Percentiles rank a stretch among this genome's conserved stretches.
phyloP scores from a whole-genome alignment of 1,284 basidiomycete genomes.

The Tilletia setariae region DNA sequence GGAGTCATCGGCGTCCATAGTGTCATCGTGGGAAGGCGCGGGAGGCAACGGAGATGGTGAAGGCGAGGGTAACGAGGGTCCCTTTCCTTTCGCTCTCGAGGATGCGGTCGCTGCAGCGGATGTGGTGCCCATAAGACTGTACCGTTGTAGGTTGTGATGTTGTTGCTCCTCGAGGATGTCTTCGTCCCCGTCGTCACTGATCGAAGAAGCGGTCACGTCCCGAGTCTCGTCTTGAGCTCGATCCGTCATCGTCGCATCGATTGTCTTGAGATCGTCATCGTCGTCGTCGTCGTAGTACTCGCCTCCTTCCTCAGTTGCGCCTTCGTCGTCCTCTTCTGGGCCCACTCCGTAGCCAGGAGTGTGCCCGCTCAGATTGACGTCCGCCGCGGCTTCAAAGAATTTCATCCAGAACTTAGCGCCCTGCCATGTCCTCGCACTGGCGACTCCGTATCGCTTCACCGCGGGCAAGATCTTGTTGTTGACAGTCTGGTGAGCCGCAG shows the following conservation, averaged over 20 bases:
- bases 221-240: background rate
- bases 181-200: slow-evolving; percentile 19
- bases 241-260: background rate
- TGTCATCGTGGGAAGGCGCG: background rate
- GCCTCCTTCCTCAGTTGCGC: background rate
- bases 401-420: slow-evolving; percentile 95
- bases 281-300: background rate
- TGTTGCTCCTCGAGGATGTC: background rate
- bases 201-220: slow-evolving; percentile 20
- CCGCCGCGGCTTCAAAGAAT: slow-evolving; percentile 86
- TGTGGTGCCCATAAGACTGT: too few species aligned
- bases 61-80: too few species aligned
- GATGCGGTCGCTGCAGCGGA: too few species aligned
- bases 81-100: background rate
- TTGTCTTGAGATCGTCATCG: slow-evolving; percentile 16
- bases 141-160: too few species aligned
- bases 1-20: background rate
- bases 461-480: slow-evolving; percentile 77
- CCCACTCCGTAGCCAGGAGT: background rate
- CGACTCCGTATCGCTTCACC: slow-evolving; percentile 80
- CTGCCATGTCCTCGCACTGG: slow-evolving; percentile 79
- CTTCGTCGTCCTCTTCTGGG: background rate
- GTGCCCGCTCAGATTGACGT: slow-evolving; percentile 66
- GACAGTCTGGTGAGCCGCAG: slow-evolving; percentile 80
- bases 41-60: too few species aligned